Conservation (phyloP, 2,329 filamentous ascomycete genomes). For the Tolypocladium tropicale region DNA sequence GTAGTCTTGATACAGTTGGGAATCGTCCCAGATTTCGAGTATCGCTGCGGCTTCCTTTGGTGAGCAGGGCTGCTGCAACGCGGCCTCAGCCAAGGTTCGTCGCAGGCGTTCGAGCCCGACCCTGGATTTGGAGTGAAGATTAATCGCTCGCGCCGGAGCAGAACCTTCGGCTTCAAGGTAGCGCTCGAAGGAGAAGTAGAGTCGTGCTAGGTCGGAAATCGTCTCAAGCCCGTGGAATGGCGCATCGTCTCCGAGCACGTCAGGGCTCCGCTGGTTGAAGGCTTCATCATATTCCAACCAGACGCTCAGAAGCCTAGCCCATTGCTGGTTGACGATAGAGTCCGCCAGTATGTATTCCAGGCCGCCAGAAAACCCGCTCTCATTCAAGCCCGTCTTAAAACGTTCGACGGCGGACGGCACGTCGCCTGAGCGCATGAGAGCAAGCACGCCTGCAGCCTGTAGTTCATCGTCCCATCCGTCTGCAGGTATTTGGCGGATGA, state of each 20-base stretch:
- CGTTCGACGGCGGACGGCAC: constrained; percentile 25
- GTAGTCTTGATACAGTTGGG: constrained; percentile 32
- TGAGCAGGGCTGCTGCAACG: constrained; percentile 20
- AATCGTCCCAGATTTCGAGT: constrained; percentile 28
- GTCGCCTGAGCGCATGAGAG: constrained; percentile 31
- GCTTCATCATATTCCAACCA: constrained; percentile 25
- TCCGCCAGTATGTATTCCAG: constrained; percentile 33
- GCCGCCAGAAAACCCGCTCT: constrained; percentile 22
- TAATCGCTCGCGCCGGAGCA: constrained; percentile 12
- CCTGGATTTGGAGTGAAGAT: constrained; percentile 10
- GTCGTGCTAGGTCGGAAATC: constrained; percentile 16
- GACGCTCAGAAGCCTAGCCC: constrained; percentile 23
- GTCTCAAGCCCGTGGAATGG: constrained; percentile 11
- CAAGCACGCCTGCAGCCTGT: constrained; percentile 29
- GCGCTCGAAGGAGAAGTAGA: constrained; percentile 23
- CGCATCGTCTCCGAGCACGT: background rate
- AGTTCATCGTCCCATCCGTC: constrained; percentile 28
- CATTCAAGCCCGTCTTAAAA: constrained; percentile 27
- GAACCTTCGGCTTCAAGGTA: constrained; percentile 18
- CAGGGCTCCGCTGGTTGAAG: background rate
- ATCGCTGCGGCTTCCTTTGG: constrained; percentile 25
- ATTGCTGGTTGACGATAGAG: constrained; percentile 25
- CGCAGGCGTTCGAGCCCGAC: constrained; percentile 16
- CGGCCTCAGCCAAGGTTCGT: constrained; percentile 19
- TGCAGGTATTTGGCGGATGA: constrained; percentile 29